Percentiles rank a stretch among this genome's conserved stretches.
These are phyloP conservation scores for Rhodomyrtus psidioides DNA, from an alignment of 441 rosid species.

Conservation along the genomic window DNA sequence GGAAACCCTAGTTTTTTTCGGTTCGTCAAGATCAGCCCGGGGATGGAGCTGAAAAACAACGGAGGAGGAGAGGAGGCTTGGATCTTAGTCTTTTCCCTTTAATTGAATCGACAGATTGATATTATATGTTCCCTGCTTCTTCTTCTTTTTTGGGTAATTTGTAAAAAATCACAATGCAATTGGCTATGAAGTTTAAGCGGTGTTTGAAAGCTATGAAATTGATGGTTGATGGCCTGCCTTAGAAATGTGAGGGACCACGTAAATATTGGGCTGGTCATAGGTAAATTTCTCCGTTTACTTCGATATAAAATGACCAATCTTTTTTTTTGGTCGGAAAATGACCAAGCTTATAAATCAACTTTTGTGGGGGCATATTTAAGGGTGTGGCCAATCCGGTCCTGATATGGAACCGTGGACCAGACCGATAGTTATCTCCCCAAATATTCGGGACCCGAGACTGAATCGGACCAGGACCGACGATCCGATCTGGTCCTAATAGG, in stretches of 20 bases:
- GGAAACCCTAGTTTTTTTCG: not conserved
- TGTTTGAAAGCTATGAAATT: not conserved
- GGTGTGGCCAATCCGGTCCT: too few species aligned
- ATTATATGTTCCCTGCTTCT: not conserved
- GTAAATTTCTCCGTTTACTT: not conserved
- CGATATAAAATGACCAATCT: not conserved
- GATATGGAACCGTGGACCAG: too few species aligned
- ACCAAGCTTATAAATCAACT: not conserved
- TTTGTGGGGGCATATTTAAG: not conserved
- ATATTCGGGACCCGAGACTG: too few species aligned
- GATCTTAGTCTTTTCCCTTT: not conserved
- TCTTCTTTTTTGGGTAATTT: not conserved
- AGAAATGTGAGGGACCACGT: not conserved
- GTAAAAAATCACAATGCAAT: not conserved
- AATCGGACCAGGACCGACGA: too few species aligned
- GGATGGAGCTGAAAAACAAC: not conserved
- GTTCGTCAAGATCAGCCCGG: too few species aligned
- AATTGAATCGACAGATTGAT: not conserved
- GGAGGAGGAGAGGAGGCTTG: not conserved
- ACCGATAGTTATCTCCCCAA: too few species aligned
- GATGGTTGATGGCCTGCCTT: not conserved
- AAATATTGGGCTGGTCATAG: not conserved
- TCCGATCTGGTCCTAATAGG: too few species aligned
- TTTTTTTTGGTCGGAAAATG: not conserved
- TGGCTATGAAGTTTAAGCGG: too few species aligned